Evolutionary conservation across 106 monocot genomes (phyloP).

Genomic region (Gastrodia elata): DNA sequence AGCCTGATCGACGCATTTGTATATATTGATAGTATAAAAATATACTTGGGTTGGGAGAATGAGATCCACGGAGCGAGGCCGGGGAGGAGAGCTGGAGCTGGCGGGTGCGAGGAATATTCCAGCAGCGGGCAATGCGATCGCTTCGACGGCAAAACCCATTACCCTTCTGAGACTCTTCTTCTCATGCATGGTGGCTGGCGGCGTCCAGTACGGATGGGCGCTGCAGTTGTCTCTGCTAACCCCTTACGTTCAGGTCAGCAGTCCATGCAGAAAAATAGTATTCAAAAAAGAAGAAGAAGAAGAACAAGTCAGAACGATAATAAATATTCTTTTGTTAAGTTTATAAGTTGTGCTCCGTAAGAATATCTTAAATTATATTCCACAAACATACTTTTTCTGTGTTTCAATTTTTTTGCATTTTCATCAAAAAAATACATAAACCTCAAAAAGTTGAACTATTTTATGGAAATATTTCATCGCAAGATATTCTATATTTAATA

Average conservation of each 20-base stretch:
- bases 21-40: not conserved
- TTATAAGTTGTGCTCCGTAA: too few relatives aligned
- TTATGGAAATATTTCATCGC: too few relatives aligned
- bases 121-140: constrained; percentile 1
- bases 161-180: constrained; percentile 14
- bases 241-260: constrained; percentile 10
- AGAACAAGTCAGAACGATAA: too few relatives aligned
- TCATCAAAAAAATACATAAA: too few relatives aligned
- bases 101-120: not conserved
- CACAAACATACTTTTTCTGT: too few relatives aligned
- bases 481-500: too few relatives aligned
- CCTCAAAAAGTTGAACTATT: too few relatives aligned
- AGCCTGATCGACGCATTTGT: not conserved
- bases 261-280: too few relatives aligned
- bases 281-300: too few relatives aligned
- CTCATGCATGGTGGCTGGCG: constrained; percentile 21
- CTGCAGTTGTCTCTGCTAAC: constrained; percentile 19
- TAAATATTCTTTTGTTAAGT: too few relatives aligned
- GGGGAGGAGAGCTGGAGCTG: not conserved
- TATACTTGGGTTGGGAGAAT: not conserved
- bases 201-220: constrained; percentile 26
- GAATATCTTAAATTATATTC: too few relatives aligned
- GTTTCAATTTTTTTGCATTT: too few relatives aligned
- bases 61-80: constrained; percentile 1
- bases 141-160: constrained; percentile 8